Conservation (phyloP, 1,284 basidiomycete genomes). For the Ustilago shanxiensis region DNA sequence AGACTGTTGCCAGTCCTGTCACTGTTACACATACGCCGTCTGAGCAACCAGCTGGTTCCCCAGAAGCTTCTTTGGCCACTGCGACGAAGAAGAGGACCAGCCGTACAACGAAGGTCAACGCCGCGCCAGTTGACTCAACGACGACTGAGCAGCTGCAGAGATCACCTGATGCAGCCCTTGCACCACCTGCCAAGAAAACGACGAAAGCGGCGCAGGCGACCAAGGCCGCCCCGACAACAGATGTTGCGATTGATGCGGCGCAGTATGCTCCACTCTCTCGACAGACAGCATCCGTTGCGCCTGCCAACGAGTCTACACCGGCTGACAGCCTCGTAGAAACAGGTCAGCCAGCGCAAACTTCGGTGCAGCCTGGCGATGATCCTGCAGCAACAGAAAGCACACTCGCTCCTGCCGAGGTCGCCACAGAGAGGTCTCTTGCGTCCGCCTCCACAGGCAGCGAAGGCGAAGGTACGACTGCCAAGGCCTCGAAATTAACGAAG, state of each 20-base stretch:
- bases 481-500: background rate
- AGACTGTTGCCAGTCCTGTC: background rate
- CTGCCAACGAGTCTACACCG: background rate
- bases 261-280: background rate
- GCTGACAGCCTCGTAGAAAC: background rate
- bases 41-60: background rate
- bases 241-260: conserved; percentile 1
- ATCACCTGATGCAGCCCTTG: background rate
- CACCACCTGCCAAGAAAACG: conserved; percentile 6
- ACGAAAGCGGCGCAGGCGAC: conserved; percentile 8
- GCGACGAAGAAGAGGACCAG: conserved; percentile 5
- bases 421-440: background rate
- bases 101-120: background rate
- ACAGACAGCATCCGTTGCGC: background rate
- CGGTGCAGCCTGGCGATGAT: background rate
- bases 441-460: background rate
- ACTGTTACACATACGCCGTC: background rate
- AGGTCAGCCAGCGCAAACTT: background rate
- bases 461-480: background rate
- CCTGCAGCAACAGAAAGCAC: background rate
- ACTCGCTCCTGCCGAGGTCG: background rate
- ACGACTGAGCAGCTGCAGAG: background rate
- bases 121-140: background rate
- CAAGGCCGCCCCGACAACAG: background rate
- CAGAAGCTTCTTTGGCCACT: background rate